Base-by-base conservation (phyloP, 2,329 filamentous ascomycete genomes). In the Sarocladium oryzae region DNA sequence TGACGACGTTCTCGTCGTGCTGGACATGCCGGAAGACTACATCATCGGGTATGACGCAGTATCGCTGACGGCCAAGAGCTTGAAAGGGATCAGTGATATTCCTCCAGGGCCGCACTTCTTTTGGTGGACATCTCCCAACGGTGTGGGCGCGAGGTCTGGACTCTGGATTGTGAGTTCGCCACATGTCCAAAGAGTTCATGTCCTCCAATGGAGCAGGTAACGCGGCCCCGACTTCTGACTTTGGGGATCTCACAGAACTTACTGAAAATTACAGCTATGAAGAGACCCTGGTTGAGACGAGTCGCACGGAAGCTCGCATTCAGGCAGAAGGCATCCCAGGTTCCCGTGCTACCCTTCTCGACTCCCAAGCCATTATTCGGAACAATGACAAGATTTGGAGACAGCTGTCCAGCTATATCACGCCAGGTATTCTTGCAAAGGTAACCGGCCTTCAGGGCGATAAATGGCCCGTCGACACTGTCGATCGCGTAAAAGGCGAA, bases 81-180 rank as follows among this genome's bases (percentile, higher is more conserved):
- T 83, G 56, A 65, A 67, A 7, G 81, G 81, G 18, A 69, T 85
- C 52, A 73, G 72, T 20, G 70, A 79, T 51, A 67, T 85, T 23
- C 78, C 79, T 0, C 60, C 68, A 0, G 82, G 82, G 0, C 62
- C 75, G 13, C 82, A 85, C 60, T 76, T 85, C 53, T 68, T 84
- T 52, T 85, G 80, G 79, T 72, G 77, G 24, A 70, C 79, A 2
- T 70, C 77, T 20, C 69, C 72, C 0, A 67, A 68, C 2, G 68
- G 69, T 16, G 67, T 72, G 16, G 77, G 77, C 2, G 63, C 72
- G 26, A 73, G 81, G 3, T 76, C 70, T 51, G 82, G 79, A 4
- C 81, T 77, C 60, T 85, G 81, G 80, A 69, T 84, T 51, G 62
- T 72, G 38, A 69, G 70, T 0, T 63, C 62, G 1, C 8, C 30